Evolutionary conservation across 306 rosid species (phyloP), one percentile per base, ranked within the genome.

Genomic region (Mimosa bimucronata): DNA sequence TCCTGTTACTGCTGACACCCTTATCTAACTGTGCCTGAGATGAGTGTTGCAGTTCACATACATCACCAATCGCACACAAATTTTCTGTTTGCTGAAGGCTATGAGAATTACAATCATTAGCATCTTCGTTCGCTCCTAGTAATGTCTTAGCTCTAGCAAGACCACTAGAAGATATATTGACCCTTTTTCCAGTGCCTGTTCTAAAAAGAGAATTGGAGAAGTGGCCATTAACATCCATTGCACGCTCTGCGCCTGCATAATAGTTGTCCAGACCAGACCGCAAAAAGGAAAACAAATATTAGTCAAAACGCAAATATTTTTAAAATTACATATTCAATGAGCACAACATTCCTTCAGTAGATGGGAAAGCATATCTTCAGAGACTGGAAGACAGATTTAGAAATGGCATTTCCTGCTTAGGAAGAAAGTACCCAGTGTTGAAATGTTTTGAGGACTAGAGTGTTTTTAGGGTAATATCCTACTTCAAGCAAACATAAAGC

Each of bases 141-240:
- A 94, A 80, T 18, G 89, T 66, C 88, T 92, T 92, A 21, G 98
- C 98, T 83, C 90, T 83, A 46, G 81, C 69, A 21, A 94, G 75
- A 80, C 94, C 90, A 4, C 74, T 81, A 21, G 97, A 71, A 80
- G 97, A 90, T 79, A 94, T 83, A 45, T 86, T 84, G 46, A 92
- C 98, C 52, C 30, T 67, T 84, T 89, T 94, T 73, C 98, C 97
- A 12, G 97, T 88, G 9, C 90, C 97, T 1, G 97, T 94, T 77
- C 79, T 89, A 71, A 92, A 94, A 76, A 91, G 89, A 41, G 97
- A 91, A 87, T 89, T 88, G 29, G 92, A 76, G 75, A 88, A 86
- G 77, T 78, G 77, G 77, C 73, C 78, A 76, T 64, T 68, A 72
- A 77, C 74, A 74, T 73, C 88, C 9, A 58, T 70, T n/a, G 74